These are phyloP conservation scores for Amanita rubescens DNA, from an alignment of 768 basidiomycete genomes.

Conservation along the genomic window DNA sequence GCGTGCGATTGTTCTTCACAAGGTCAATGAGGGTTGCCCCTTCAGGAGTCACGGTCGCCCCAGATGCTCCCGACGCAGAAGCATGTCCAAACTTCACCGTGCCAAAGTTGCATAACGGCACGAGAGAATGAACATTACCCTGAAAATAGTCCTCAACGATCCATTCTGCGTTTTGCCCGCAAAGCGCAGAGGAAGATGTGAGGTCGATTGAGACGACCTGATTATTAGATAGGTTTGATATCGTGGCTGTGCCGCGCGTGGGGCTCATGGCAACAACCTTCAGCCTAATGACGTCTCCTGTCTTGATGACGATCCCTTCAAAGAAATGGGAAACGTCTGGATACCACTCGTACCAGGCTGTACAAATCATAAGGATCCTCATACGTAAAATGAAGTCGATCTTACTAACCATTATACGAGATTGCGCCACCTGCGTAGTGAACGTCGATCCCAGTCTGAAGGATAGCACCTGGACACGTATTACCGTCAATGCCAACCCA, in stretches of 20 bases:
- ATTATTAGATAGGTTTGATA: background rate
- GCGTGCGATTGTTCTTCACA: too few species aligned
- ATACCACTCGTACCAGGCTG: background rate
- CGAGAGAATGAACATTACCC: background rate
- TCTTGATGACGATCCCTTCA: background rate
- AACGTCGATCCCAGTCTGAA: background rate
- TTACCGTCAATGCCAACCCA: background rate
- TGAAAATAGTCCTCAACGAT: background rate
- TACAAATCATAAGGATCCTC: background rate
- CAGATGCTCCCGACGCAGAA: background rate
- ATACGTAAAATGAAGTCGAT: too few species aligned
- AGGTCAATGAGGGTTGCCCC: too few species aligned
- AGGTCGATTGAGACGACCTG: background rate
- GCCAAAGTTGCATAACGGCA: background rate
- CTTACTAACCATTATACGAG: background rate
- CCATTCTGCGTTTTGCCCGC: background rate
- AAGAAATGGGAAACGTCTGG: background rate
- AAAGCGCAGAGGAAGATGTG: background rate
- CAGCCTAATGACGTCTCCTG: background rate
- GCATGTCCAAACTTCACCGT: background rate
- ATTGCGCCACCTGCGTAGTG: background rate
- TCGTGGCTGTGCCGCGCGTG: background rate
- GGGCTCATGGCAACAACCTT: background rate
- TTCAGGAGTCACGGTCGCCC: background rate
- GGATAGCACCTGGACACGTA: background rate